These are phyloP conservation scores for Alectoria sarmentosa DNA, from an alignment of 495 filamentous ascomycete species.

Conservation along the genomic window DNA sequence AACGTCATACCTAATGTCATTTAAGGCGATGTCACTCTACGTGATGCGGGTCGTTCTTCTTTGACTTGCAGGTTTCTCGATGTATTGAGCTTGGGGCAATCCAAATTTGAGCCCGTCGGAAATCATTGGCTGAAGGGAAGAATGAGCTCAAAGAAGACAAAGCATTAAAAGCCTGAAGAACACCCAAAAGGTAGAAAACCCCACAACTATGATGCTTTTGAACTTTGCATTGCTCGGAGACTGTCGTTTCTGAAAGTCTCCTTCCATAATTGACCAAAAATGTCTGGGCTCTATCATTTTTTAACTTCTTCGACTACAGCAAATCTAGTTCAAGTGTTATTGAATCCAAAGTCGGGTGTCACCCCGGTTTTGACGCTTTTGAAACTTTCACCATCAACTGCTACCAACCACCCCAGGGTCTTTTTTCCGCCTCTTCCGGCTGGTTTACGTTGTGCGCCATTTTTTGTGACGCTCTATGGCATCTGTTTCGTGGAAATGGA, in stretches of 20 bases:
- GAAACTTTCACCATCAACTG: background rate
- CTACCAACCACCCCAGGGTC: background rate
- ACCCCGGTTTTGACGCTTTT: background rate
- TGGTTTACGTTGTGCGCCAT: background rate
- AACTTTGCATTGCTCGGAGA: background rate
- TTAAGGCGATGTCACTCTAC: background rate
- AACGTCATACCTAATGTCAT: background rate
- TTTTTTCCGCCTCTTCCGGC: background rate
- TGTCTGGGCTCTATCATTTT: background rate
- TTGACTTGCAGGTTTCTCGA: background rate
- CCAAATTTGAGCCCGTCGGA: background rate
- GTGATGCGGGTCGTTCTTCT: background rate
- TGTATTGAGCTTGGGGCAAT: background rate
- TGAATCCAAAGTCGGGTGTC: background rate
- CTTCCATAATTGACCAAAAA: background rate
- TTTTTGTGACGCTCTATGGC: background rate
- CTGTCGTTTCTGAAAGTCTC: background rate
- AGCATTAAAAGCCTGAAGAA: background rate
- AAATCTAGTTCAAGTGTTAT: background rate
- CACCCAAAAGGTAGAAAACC: background rate
- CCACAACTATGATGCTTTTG: background rate
- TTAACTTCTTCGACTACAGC: background rate
- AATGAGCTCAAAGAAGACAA: background rate
- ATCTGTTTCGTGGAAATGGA: background rate
- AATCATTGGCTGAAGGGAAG: background rate